Conservation (phyloP, 2,329 filamentous ascomycete genomes). For the Graphilbum fragrans region DNA sequence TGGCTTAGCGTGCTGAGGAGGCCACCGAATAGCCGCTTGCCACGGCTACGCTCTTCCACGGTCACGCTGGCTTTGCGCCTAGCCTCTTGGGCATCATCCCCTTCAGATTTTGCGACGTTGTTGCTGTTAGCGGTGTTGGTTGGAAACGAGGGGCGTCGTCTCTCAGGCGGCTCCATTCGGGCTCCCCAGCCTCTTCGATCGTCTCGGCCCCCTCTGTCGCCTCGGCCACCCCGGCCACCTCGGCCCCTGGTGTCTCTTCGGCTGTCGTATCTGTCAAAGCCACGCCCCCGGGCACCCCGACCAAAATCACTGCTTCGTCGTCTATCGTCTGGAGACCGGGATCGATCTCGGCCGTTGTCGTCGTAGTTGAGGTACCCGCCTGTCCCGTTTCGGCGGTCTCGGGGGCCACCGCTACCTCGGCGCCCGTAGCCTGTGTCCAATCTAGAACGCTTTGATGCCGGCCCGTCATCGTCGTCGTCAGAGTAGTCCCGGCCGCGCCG, state of each 20-base stretch:
- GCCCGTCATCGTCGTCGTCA: no score
- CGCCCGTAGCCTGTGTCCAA: no score
- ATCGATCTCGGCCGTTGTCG: neutral
- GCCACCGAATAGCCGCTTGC: constrained; percentile 75
- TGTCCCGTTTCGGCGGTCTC: neutral
- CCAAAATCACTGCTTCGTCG: no score
- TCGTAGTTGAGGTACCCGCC: neutral
- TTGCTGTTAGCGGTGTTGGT: neutral
- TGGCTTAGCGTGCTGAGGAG: constrained; percentile 69
- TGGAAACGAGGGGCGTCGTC: no score
- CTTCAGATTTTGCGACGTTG: neutral
- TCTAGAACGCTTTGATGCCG: no score
- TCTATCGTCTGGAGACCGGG: neutral
- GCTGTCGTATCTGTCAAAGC: no score
- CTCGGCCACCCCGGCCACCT: no score
- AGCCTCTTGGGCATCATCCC: neutral
- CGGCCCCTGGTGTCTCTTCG: no score
- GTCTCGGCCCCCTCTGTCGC: no score
- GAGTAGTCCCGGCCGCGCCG: no score
- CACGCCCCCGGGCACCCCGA: no score
- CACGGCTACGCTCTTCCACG: constrained; percentile 72
- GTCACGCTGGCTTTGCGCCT: constrained; percentile 21
- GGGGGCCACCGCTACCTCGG: neutral
- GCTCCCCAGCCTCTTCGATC: neutral
- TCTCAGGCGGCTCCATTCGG: no score